Conservation (phyloP, 768 basidiomycete species). For the Lyophyllum shimeji region DNA sequence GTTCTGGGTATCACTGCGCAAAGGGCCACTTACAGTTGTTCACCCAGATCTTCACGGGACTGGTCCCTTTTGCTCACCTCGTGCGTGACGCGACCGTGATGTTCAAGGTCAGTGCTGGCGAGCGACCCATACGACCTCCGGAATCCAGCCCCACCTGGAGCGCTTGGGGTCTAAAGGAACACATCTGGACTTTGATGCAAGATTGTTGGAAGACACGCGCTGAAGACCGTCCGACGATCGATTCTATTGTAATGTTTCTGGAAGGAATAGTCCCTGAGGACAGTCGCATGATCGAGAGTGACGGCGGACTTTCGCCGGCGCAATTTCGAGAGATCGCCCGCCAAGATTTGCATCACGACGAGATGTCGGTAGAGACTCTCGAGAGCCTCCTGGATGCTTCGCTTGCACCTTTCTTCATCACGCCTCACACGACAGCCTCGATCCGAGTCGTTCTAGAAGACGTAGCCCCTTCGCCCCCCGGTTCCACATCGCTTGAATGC, state of each 20-base stretch:
- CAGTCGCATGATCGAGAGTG: neutral
- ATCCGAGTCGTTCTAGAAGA: conserved; percentile 52
- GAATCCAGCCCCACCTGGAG: neutral
- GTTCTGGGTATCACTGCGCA: too few species aligned
- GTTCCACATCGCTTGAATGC: conserved; percentile 34
- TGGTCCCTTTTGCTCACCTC: neutral
- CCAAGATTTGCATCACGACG: neutral
- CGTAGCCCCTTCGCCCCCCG: conserved; percentile 27
- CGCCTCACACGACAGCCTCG: conserved; percentile 47
- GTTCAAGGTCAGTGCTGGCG: neutral
- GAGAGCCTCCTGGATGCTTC: neutral
- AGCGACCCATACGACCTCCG: neutral
- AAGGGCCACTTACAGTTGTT: too few species aligned
- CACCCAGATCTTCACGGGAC: neutral
- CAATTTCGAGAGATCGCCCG: neutral
- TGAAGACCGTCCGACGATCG: neutral
- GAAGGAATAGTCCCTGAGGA: neutral
- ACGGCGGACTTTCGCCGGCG: neutral
- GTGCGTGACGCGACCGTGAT: neutral
- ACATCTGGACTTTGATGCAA: conserved; percentile 4
- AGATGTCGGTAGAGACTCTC: neutral
- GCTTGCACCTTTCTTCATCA: conserved; percentile 41
- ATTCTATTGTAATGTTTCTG: neutral
- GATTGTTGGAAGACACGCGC: neutral
- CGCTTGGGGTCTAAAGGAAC: neutral